phyloP scores from a whole-genome alignment of 305 asterid genomes.

The Plantago coronopus region DNA sequence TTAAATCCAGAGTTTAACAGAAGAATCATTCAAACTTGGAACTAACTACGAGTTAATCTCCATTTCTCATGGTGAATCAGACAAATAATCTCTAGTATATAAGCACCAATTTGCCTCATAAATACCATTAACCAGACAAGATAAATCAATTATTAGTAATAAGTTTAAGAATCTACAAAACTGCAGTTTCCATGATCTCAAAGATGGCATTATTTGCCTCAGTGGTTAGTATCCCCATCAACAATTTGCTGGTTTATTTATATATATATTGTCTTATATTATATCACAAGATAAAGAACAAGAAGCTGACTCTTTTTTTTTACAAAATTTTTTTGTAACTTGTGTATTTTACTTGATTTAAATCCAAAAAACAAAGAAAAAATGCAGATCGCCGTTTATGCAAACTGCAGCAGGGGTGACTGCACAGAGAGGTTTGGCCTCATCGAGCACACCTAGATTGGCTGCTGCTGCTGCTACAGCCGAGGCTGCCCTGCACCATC shows the following conservation, averaged over 20 bases:
- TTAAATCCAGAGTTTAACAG: too few species aligned
- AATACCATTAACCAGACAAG: not conserved
- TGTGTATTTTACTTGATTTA: not conserved
- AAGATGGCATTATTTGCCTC: conserved; percentile 9
- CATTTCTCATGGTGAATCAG: not conserved
- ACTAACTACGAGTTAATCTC: not conserved
- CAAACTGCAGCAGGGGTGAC: not conserved
- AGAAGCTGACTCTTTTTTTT: not conserved
- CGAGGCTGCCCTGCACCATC: not conserved
- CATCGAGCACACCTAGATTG: conserved; percentile 21
- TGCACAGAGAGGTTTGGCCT: conserved; percentile 13
- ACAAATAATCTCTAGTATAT: not conserved
- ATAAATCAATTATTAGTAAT: not conserved
- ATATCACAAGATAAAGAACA: not conserved
- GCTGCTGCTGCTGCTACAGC: conserved; percentile 13
- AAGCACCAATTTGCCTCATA: not conserved
- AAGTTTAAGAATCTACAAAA: not conserved
- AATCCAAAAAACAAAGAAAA: conserved; percentile 19
- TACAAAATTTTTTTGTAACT: too few species aligned
- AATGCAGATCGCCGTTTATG: conserved; percentile 20
- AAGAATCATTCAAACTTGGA: not conserved
- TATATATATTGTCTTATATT: too few species aligned
- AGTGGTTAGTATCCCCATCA: conserved; percentile 8
- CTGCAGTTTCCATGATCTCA: not conserved
- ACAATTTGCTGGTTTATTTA: not conserved